A percentile compares a stretch with the other conserved stretches of the same genome.
Conservation (phyloP, 179 eudicot species). For the Kewa caespitosa region DNA sequence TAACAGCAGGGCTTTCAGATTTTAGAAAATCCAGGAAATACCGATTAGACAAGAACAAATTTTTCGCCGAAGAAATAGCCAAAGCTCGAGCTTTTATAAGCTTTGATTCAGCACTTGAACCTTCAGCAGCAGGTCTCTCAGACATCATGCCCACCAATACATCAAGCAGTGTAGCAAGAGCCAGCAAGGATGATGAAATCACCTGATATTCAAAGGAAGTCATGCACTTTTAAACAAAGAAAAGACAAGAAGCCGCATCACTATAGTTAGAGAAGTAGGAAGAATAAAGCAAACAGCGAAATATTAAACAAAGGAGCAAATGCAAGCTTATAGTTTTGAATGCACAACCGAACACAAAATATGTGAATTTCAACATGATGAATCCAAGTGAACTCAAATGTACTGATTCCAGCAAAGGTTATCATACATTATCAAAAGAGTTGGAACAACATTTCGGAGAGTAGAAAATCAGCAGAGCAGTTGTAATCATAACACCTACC, state of each 20-base stretch:
- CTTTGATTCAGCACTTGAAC: slow-evolving; percentile 38
- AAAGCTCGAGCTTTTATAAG: slow-evolving; percentile 53
- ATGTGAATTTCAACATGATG: background rate
- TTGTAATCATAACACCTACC: slow-evolving; percentile 37
- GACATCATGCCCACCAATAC: slow-evolving; percentile 41
- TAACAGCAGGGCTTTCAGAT: slow-evolving; percentile 61
- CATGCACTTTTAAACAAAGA: background rate
- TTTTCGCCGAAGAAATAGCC: slow-evolving; percentile 63
- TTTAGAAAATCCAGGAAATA: slow-evolving; percentile 70
- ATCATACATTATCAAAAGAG: background rate
- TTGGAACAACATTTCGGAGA: too few relatives aligned
- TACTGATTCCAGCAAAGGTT: background rate
- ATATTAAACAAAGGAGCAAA: background rate
- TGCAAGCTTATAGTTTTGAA: background rate
- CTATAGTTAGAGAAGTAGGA: background rate
- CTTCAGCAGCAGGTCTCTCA: slow-evolving; percentile 46
- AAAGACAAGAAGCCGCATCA: background rate
- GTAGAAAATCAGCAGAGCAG: background rate
- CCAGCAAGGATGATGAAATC: slow-evolving; percentile 81
- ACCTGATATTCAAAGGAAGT: slow-evolving; percentile 43
- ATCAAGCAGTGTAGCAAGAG: slow-evolving; percentile 90
- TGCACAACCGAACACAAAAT: background rate
- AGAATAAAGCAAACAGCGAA: background rate
- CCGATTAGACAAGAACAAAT: slow-evolving; percentile 60
- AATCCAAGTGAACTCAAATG: background rate